Evolutionary conservation across 179 eudicot genomes (phyloP), one percentile per base, ranked within the genome.

Genomic region (Beta corolliflora): DNA sequence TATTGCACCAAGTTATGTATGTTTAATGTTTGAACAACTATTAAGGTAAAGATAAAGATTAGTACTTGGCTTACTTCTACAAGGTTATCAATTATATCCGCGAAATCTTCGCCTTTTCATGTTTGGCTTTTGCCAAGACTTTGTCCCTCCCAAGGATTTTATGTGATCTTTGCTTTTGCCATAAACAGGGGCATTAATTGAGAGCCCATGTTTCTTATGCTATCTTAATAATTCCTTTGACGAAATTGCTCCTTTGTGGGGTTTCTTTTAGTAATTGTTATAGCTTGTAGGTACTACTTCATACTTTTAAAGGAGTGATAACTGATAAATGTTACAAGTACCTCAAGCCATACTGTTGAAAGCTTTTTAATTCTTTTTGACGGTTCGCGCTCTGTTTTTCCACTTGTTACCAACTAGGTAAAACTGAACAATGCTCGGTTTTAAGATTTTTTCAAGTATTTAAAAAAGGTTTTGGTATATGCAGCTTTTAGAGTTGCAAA

Each of bases 101-200:
- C 76, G 81, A 68, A 77, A 83, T 41, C 73, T 73, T 31, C n/a
- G 77, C 77, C 79, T 54, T 52, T 31, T 54, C 46, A 69, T 73
- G 73, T 77, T 78, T 61, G 58, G 54, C 73, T 73, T 73, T 69
- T 78, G 79, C 76, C 79, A 81, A 46, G 58, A 71, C 81, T 80
- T 69, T 83, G 77, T 79, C 69, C 79, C 66, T 36, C 58, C 44
- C 7, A 52, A 15, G 65, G 55, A 41, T 77, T 71, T 72, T 80
- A 63, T 23, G 45, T 55, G 81, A 81, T 80, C 78, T 81, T 84
- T 80, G 79, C 56, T 77, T 77, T 81, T 74, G 78, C 81, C 79
- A 74, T 79, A 59, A 54, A 61, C 23, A 52, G 19, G 31, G 48
- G 56, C 66, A 79, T 73, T 80, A 45, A 77, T 77, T 71, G 69